Percentiles rank a stretch among this genome's conserved stretches.
These are phyloP conservation scores for Fistulinella staudtii DNA, from an alignment of 1,284 basidiomycete genomes.

Conservation along the genomic window DNA sequence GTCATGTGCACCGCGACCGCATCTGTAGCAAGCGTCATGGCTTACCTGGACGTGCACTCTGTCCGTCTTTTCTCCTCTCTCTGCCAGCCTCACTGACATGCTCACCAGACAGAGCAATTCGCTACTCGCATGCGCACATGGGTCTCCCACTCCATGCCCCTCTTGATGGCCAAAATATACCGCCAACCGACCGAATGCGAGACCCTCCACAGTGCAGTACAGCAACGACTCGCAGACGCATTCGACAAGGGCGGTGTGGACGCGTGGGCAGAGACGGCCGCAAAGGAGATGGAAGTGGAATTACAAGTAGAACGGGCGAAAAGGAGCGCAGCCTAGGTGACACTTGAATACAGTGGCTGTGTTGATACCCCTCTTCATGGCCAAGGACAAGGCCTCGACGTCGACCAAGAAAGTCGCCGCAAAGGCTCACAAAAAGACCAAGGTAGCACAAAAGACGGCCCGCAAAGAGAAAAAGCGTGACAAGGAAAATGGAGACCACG, in stretches of 20 bases:
- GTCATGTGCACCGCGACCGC: conserved; percentile 34
- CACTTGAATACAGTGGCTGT: conserved; percentile 1
- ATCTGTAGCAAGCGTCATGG: conserved; percentile 38
- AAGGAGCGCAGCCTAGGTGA: conserved; percentile 3
- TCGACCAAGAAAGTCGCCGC: conserved; percentile 48
- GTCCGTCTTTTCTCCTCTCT: conserved; percentile 27
- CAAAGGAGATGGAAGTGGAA: conserved; percentile 54
- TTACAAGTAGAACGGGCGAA: conserved; percentile 39
- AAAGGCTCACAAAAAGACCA: conserved; percentile 72
- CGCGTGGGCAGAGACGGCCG: conserved; percentile 47
- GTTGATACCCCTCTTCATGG: conserved; percentile 10
- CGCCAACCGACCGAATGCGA: conserved; percentile 25
- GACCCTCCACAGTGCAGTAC: conserved; percentile 37
- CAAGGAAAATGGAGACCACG: conserved; percentile 60
- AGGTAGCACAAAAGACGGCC: conserved; percentile 64
- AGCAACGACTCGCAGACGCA: conserved; percentile 47
- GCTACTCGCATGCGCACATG: conserved; percentile 46
- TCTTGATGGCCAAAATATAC: conserved; percentile 49
- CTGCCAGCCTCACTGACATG: not conserved
- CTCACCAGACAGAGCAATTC: conserved; percentile 51
- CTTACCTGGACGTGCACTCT: conserved; percentile 38
- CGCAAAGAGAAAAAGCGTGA: conserved; percentile 64
- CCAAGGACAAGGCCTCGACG: conserved; percentile 13
- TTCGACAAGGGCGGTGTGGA: conserved; percentile 54
- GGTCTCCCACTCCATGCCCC: conserved; percentile 44